Base-by-base conservation (phyloP, 2,329 filamentous ascomycete genomes). In the Alternaria gaisen region DNA sequence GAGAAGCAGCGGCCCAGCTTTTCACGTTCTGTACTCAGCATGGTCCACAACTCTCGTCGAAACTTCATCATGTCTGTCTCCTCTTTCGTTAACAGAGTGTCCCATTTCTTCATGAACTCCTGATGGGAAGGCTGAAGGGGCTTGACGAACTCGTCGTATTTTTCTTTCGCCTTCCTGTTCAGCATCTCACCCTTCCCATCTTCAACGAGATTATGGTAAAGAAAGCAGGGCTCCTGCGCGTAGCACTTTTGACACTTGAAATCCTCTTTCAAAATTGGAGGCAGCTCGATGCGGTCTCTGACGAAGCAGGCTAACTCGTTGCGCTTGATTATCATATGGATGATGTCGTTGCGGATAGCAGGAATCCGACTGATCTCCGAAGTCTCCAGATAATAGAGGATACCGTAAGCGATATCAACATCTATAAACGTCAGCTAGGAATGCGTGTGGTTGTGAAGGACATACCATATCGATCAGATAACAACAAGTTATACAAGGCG, bases 291-390 rank as follows among this genome's bases (percentile, higher is more conserved):
- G 60, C 92, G 88, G 73, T 96, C 90, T 58, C 93, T 90, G 42
- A 97, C 88, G 73, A 92, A 93, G 68, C 90, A 91, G 3, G 94
- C 93, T 18, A 99, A 83, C 67, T 93, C 88, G 72, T 99, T 99
- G 53, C 95, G 90, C 78, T 97, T 91, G 83, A 98, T 94, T 60
- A 99, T 91, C 93, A 99, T 97, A 70, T 97, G 93, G 38, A 93
- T 89, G 53, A 99, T 87, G 76, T 99, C 95, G 68, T 93, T 90
- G 38, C 92, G 88, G 59, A 98, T 86, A 7, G 92, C 90, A 3
- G 93, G 92, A 43, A 99, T 92, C 22, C 93, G 89, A 68, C 92
- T 88, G 12, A 91, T 97, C 67, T 92, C 90, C 0, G 93, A 94
- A 3, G 89, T 92, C 76, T 98, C 95, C 82, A 97, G 91, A 74